Evolutionary conservation across 139 green algal genomes (phyloP).

Genomic region (Pseudopediastrum boryanum): DNA sequence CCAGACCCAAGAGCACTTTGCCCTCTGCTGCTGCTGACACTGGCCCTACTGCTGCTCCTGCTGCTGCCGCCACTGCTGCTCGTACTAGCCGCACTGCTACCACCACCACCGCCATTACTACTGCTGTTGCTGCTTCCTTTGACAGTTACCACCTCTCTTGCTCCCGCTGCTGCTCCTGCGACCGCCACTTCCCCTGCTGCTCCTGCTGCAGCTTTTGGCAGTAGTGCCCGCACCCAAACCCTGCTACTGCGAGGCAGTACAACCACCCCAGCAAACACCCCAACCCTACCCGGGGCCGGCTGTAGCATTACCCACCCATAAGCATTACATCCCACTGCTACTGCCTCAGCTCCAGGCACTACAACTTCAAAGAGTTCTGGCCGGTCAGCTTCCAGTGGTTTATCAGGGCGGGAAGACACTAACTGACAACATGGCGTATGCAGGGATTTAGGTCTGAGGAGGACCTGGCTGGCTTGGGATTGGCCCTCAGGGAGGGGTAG

Average conservation of each 20-base stretch:
- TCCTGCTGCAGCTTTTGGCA: neutral
- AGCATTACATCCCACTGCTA: constrained; percentile 25
- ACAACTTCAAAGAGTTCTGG: constrained; percentile 48
- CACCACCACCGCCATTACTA: neutral
- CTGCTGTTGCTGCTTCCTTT: neutral
- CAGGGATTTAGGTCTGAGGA: neutral
- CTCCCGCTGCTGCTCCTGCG: neutral
- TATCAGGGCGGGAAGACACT: constrained; percentile 31
- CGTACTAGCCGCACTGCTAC: neutral
- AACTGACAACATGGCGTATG: constrained; percentile 29
- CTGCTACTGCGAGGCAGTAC: neutral
- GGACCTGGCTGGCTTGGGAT: neutral
- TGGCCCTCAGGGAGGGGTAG: constrained; percentile 22
- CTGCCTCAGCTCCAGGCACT: constrained; percentile 30
- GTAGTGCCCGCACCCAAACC: neutral
- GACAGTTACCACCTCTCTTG: too few species aligned
- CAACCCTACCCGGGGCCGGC: neutral
- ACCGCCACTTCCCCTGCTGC: neutral
- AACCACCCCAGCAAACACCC: neutral
- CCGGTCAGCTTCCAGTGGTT: constrained; percentile 53
- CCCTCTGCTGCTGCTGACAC: neutral
- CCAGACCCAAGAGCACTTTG: neutral
- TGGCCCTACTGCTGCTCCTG: neutral
- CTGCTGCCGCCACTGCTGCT: constrained; percentile 1
- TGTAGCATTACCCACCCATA: constrained; percentile 5